These are phyloP conservation scores for Chlorella ohadii DNA, from an alignment of 139 green algal genomes.

Conservation along the genomic window DNA sequence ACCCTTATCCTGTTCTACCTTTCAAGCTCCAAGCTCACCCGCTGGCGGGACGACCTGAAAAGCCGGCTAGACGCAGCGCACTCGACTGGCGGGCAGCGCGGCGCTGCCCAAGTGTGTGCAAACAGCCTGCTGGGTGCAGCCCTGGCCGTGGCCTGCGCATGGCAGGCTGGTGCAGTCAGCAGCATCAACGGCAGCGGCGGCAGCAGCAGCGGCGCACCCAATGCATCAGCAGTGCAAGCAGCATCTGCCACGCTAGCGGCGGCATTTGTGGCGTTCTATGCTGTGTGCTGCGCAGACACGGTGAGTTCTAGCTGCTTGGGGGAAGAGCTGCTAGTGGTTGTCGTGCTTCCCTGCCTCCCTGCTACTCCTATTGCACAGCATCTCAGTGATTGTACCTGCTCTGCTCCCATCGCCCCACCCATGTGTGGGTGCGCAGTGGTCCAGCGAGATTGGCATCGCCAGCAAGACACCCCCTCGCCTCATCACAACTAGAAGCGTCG, in stretches of 20 bases:
- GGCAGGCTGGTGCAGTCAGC: neutral
- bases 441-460: slow-evolving; percentile 89
- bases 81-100: slow-evolving; percentile 36
- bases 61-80: slow-evolving; percentile 41
- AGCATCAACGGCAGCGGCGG: neutral
- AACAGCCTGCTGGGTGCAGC: slow-evolving; percentile 35
- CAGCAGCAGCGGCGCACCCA: neutral
- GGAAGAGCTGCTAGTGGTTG: no score
- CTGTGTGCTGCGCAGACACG: slow-evolving; percentile 94
- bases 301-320: no score
- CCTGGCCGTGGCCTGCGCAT: neutral
- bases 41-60: slow-evolving; percentile 42
- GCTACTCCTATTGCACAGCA: no score
- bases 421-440: slow-evolving; percentile 74
- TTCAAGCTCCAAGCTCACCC: slow-evolving; percentile 45
- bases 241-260: neutral
- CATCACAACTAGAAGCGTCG: slow-evolving; percentile 81
- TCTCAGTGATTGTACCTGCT: no score
- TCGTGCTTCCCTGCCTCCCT: no score
- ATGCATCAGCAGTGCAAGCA: neutral
- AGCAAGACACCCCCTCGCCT: slow-evolving; percentile 71
- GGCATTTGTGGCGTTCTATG: slow-evolving; percentile 86
- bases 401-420: no score
- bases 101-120: slow-evolving; percentile 37
- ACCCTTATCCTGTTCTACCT: slow-evolving; percentile 44